phyloP scores from a whole-genome alignment of 768 basidiomycete species.

The Cyclocybe cylindracea region DNA sequence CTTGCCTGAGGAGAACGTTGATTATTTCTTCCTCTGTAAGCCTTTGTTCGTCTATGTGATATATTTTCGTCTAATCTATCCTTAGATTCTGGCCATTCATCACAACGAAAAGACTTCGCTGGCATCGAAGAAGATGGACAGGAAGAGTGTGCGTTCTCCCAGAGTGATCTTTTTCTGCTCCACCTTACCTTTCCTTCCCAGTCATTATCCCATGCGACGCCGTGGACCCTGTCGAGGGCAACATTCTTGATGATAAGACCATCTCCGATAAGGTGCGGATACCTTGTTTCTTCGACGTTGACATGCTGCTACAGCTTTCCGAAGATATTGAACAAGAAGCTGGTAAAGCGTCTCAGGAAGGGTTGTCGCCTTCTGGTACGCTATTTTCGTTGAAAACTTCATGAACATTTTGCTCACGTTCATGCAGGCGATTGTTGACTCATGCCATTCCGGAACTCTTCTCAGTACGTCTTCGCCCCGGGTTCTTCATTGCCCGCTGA shows the following conservation, averaged over 20 bases:
- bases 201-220: conserved; percentile 14
- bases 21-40: conserved; percentile 12
- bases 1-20: background rate
- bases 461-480: conserved; percentile 5
- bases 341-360: conserved; percentile 4
- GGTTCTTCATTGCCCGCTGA: background rate
- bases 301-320: background rate
- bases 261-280: conserved; percentile 5
- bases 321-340: conserved; percentile 1
- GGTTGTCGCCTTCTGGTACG: conserved; percentile 7
- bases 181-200: background rate
- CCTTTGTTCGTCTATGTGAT: background rate
- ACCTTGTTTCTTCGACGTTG: background rate
- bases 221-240: background rate
- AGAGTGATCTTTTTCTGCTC: background rate
- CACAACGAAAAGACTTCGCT: background rate
- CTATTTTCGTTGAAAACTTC: background rate
- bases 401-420: background rate
- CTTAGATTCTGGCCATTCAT: conserved; percentile 15
- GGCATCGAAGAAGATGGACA: conserved; percentile 11
- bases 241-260: background rate
- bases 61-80: background rate
- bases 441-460: conserved; percentile 13
- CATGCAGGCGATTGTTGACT: conserved; percentile 8
- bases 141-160: conserved; percentile 11